Evolutionary conservation across 805 yeast species (phyloP), one percentile per base, ranked within the genome.

Genomic region (Cyberlindnera xylosilytica): DNA sequence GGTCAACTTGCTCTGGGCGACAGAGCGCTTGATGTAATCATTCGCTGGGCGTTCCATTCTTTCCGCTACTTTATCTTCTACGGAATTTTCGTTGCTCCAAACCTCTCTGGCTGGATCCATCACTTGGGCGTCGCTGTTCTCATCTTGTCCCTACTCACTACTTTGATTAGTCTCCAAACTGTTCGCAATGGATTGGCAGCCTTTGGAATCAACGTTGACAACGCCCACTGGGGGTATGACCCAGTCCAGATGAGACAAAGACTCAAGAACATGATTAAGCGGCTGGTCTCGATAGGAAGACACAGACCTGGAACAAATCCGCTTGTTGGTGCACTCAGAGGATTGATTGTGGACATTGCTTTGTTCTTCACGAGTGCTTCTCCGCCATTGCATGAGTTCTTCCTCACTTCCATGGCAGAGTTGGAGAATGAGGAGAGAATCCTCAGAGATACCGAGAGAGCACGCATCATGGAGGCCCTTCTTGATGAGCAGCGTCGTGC

Each of bases 371-470:
- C 47, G 1, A 44, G 50, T 28, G 11, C 43, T 24, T 23, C 41
- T 2, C 53, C 53, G 8, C 33, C 38, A 2, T 19, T 48, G 12
- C 51, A 52, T 24, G 41, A 33, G 3, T 28, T 39, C 22, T 46
- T 49, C 20, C 19, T 16, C 15, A 35, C 8, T 13, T 23, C 30
- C 8, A 12, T 19, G 23, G 20, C 19, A n/a, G 47, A 43, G 35
- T 13, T 36, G 4, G 20, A 22, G 3, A n/a, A 15, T n/a, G 44
- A 39, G 20, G 32, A 32, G 16, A 26, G 29, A 12, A n/a, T 29
- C 15, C 8, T 10, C 8, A 7, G n/a, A 12, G 30, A 27, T 6
- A 7, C n/a, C 13, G 9, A 9, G 30, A 22, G 24, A 22, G 24
- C 24, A 22, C 24, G 10, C 7, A 22, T 7, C 7, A 10, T 8